Evolutionary conservation across 441 rosid genomes (phyloP), one percentile per base, ranked within the genome.

Genomic region (Gossypium laxum): DNA sequence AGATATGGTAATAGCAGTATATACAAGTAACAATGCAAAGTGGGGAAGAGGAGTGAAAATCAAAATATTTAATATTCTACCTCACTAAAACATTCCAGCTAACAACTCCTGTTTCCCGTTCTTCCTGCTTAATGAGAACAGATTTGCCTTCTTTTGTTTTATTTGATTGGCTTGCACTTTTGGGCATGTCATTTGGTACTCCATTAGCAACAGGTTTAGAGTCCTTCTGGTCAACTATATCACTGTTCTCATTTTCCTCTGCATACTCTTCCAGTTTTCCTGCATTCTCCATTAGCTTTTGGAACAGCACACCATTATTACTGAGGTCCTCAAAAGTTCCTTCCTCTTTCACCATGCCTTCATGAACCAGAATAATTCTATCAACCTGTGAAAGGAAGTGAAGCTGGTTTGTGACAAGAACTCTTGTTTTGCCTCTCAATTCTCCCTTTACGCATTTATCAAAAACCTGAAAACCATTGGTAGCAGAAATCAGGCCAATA

Each of bases 381-480:
- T 93, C 97, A 71, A 93, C 98, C 82, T 90, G 91, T 41, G 98
- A 89, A 66, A 93, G 92, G 76, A 91, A 93, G 80, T 93, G 98
- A 41, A 93, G 85, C 77, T 93, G 97, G 85, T 93, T 93, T 12
- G 97, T 93, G 74, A 93, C 98, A 78, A 93, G 98, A 77, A 93
- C 96, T 81, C 98, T 87, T 34, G 98, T 93, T 82, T 85, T 93
- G 70, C 84, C 83, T 45, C 78, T 81, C 66, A 93, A 82, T 80
- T 89, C 96, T 79, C 87, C 89, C 83, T 87, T 90, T 73, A 93
- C 82, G 78, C 95, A 93, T 79, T 83, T 85, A 73, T 93, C 93
- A 78, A 93, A 93, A 74, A 93, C 98, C 98, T 94, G 80, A 70
- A 69, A 72, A 72, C 14, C 64, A 73, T 73, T 65, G 61, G 22